Evolutionary conservation across 345 rosid genomes (phyloP).

Genomic region (Pugionium dolabratum): DNA sequence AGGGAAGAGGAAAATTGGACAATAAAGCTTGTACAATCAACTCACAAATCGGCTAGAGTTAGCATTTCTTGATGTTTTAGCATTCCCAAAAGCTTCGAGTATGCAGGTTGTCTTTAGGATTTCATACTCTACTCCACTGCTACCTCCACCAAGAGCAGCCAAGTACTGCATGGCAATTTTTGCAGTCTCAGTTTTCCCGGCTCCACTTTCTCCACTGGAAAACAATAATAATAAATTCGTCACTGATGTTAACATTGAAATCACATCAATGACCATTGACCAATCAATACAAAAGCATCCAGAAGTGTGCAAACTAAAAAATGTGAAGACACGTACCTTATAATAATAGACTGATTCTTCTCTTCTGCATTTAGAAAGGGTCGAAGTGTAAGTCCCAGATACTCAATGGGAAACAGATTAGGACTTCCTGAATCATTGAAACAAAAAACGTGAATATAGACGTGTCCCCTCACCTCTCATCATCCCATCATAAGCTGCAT

Average conservation of each 20-base stretch:
- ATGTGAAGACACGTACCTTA: slow-evolving; percentile 55
- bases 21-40: neutral
- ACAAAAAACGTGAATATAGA: slow-evolving; percentile 8
- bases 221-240: neutral
- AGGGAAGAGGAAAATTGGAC: neutral
- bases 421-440: neutral
- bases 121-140: slow-evolving; percentile 61
- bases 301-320: neutral
- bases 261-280: neutral
- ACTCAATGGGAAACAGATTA: neutral
- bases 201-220: slow-evolving; percentile 93
- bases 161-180: slow-evolving; percentile 83
- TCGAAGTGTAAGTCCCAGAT: slow-evolving; percentile 5
- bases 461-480: slow-evolving; percentile 64
- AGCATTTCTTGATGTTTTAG: slow-evolving; percentile 82
- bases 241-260: neutral
- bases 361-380: slow-evolving; percentile 50
- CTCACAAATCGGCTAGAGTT: slow-evolving; percentile 91
- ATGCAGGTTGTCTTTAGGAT: slow-evolving; percentile 64
- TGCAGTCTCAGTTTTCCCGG: slow-evolving; percentile 97
- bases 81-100: slow-evolving; percentile 97
- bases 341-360: slow-evolving; percentile 80
- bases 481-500: slow-evolving; percentile 77
- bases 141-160: slow-evolving; percentile 76
- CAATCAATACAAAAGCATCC: slow-evolving; percentile 3